Conservation (phyloP, 2,329 filamentous ascomycete species). For the Ophiostoma sp. region DNA sequence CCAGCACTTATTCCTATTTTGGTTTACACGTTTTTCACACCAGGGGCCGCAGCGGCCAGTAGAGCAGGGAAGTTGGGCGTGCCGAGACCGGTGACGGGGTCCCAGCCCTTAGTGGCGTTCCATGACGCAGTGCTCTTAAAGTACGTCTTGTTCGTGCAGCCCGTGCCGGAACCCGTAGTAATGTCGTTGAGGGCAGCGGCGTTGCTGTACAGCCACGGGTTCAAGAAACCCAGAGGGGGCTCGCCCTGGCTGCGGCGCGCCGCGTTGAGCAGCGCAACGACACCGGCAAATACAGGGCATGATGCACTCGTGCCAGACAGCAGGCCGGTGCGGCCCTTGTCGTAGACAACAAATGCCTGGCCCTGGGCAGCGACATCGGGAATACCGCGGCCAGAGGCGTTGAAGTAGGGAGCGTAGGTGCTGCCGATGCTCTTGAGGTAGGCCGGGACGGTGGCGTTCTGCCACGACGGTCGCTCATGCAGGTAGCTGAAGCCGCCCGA, state of each 20-base stretch:
- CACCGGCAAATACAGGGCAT: conserved; percentile 39
- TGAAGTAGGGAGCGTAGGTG: conserved; percentile 43
- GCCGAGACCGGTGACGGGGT: conserved; percentile 34
- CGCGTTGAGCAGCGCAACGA: conserved; percentile 43
- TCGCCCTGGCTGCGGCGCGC: conserved; percentile 37
- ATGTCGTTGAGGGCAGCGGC: conserved; percentile 32
- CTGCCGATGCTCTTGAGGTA: conserved; percentile 41
- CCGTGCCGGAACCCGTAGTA: conserved; percentile 28
- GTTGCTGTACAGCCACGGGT: conserved; percentile 39
- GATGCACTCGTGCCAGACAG: conserved; percentile 37
- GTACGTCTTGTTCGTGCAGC: conserved; percentile 28
- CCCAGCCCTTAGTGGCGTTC: conserved; percentile 35
- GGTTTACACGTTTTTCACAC: conserved; percentile 20
- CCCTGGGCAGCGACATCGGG: conserved; percentile 54
- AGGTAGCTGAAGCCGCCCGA: conserved; percentile 47
- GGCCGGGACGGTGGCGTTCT: conserved; percentile 35
- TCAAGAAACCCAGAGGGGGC: conserved; percentile 41
- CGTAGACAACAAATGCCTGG: conserved; percentile 30
- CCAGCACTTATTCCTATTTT: background rate
- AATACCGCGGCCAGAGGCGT: conserved; percentile 41
- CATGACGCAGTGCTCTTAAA: conserved; percentile 26
- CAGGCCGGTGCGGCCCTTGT: conserved; percentile 22
- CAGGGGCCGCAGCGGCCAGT: conserved; percentile 22
- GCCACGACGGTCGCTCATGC: conserved; percentile 41
- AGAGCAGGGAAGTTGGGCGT: conserved; percentile 29